A percentile compares a stretch with the other conserved stretches of the same genome.
phyloP scores from a whole-genome alignment of 495 filamentous ascomycete species.

The Aspergillus haitiensis region DNA sequence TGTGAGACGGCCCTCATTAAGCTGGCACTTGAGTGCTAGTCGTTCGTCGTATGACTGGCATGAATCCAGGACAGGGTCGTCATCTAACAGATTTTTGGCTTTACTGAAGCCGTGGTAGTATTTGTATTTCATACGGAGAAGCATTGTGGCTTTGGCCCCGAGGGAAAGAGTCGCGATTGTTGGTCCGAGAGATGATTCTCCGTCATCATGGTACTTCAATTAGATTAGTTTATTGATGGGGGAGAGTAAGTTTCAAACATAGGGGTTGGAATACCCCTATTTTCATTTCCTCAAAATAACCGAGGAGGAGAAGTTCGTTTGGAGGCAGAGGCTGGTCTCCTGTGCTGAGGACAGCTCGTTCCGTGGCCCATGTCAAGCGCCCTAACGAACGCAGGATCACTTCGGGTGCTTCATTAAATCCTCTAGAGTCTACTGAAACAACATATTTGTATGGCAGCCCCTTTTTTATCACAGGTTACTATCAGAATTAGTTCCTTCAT shows the following conservation, averaged over 20 bases:
- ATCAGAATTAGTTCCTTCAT: conserved; percentile 17
- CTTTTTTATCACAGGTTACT: conserved; percentile 33
- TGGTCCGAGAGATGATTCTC: conserved; percentile 71
- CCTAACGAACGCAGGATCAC: conserved; percentile 58
- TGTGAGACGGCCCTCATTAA: conserved; percentile 24
- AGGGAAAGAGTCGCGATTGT: conserved; percentile 76
- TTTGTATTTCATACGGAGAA: conserved; percentile 65
- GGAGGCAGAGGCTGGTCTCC: conserved; percentile 29
- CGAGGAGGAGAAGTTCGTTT: conserved; percentile 76
- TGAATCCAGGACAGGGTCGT: conserved; percentile 36
- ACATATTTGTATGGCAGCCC: conserved; percentile 84
- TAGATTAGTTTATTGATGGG: conserved; percentile 4
- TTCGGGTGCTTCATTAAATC: conserved; percentile 60
- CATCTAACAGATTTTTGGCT: conserved; percentile 21
- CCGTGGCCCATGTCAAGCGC: conserved; percentile 65
- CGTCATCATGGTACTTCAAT: conserved; percentile 78
- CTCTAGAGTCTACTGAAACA: conserved; percentile 61
- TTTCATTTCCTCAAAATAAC: conserved; percentile 68
- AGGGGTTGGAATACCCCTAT: conserved; percentile 60
- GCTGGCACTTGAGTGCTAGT: conserved; percentile 34
- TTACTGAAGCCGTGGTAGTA: conserved; percentile 44
- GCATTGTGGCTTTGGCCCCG: conserved; percentile 67
- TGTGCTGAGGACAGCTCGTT: conserved; percentile 35
- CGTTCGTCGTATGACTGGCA: conserved; percentile 44
- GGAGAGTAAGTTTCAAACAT: conserved; percentile 1